Base-by-base conservation (phyloP, 2,329 filamentous ascomycete genomes). In the Xylariaceae sp. region DNA sequence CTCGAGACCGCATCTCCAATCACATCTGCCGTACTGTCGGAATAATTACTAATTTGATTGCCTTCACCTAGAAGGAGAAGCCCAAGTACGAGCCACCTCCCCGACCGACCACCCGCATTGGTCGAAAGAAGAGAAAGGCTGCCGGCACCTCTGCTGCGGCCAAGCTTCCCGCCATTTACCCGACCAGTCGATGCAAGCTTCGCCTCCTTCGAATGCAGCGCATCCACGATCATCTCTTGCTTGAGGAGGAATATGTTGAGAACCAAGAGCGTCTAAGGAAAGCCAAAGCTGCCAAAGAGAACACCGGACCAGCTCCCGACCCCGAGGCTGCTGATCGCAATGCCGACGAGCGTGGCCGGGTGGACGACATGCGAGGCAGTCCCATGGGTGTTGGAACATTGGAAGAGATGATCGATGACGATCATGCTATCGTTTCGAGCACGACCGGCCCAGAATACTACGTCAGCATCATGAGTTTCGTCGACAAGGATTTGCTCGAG, bases 381-480 rank as follows among this genome's bases (percentile, higher is more conserved):
- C 93, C 93, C 34, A 98, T 98, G 93, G 90, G 93, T 16, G 93
- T 98, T 33, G 93, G 93, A 49, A 97, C 93, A 44, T 73, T 98
- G 53, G 93, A 98, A 68, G 93, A 98, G 73, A 86, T 98, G 74
- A 98, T 98, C 62, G 93, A 98, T 60, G 93, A 98, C 64, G 93
- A 98, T 70, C 93, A 98, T 61, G 93, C 93, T 48, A 98, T 98
- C 61, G 93, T 98, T 28, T 96, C 90, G 15, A 95, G 89, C 64
- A 94, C 93, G 1, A 97, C 93, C 6, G 93, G 93, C 0, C 93
- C 93, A 1, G 93, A 98, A 66, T 98, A 95, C 77, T 98, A 97
- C 65, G 93, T 98, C 53, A 96, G 90, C 55, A 98, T 98, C 78
- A 97, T 97, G 93, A 96, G 91, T 41, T 98, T 98, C 60, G 93